Evolutionary conservation across 2,329 filamentous ascomycete genomes (phyloP), one percentile per base, ranked within the genome.

Genomic region (Aureobasidium pullulans): DNA sequence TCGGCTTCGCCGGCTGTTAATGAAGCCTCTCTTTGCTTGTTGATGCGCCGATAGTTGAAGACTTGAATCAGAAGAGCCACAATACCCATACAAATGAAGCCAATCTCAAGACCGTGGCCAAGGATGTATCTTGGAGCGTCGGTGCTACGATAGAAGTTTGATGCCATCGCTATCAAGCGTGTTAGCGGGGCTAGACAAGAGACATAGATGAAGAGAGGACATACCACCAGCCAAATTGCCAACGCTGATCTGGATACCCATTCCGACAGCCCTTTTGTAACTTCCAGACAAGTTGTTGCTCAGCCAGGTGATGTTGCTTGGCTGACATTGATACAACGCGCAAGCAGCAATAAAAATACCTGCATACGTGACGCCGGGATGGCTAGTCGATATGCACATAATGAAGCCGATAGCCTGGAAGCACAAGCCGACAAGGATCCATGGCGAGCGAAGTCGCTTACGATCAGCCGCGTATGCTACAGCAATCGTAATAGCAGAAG

Each of bases 91-190:
- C 71, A 67, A 23, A 79, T 75, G 52, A 82, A 81, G 0, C 71
- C 79, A 13, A 82, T 74, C 54, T 81, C 79, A 11, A 81, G 68
- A 1, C 75, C 72, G 64, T 82, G 79, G 0, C 79, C 80, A 2
- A 81, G 73, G 4, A 75, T 70, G 61, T 81, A 83, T 19, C 73
- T 72, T 0, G 80, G 80, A 1, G 72, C 70, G 63, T 82, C 79
- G 50, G 72, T 66, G 0, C 69, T 61, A 10, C 85, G 79, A 65
- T 89, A 90, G 65, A 89, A 88, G 66, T 89, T 89, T 5, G 84
- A 85, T 0, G 85, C 84, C 81, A 89, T 87, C 1, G 85, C 86
- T 62, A 23, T 23, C 23, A 23, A 23, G 23, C 23, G 23, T 23
- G 23, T 23, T 23, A 23, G 23, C 23, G 23, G 23, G 23, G 23